Percentiles rank a stretch among this genome's conserved stretches.
Conservation (phyloP, 768 basidiomycete species). For the Kwoniella dejecticola region DNA sequence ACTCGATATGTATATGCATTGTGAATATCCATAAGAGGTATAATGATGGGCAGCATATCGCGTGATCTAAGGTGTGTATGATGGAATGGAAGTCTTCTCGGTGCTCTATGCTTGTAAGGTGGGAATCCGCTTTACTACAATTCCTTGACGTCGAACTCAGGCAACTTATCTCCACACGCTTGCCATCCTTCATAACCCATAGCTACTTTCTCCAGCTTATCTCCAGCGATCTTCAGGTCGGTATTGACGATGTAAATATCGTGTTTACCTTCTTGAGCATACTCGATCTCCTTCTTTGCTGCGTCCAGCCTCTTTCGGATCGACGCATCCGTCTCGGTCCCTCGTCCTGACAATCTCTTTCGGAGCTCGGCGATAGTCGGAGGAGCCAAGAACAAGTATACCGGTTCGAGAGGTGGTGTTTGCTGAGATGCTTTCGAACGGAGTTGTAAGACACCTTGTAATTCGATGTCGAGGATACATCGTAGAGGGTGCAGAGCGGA, state of each 20-base stretch:
- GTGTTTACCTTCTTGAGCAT: slow-evolving; percentile 75
- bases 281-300: slow-evolving; percentile 77
- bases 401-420: slow-evolving; percentile 66
- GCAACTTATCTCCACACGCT: slow-evolving; percentile 66
- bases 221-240: slow-evolving; percentile 78
- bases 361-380: slow-evolving; percentile 74
- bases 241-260: slow-evolving; percentile 90
- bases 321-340: slow-evolving; percentile 76
- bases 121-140: too few species aligned
- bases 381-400: slow-evolving; percentile 90
- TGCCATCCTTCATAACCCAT: slow-evolving; percentile 72
- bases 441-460: slow-evolving; percentile 93
- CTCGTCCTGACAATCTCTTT: slow-evolving; percentile 71
- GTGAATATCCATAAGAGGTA: too few species aligned
- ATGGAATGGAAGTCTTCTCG: too few species aligned
- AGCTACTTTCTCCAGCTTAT: slow-evolving; percentile 72
- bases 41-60: too few species aligned
- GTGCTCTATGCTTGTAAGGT: too few species aligned
- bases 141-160: slow-evolving; percentile 56
- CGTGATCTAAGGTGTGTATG: too few species aligned
- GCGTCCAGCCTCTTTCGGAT: slow-evolving; percentile 74
- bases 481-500: slow-evolving; percentile 71
- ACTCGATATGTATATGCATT: too few species aligned
- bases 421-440: slow-evolving; percentile 64
- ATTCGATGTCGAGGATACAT: slow-evolving; percentile 94